These are phyloP conservation scores for Sporothrix inflata DNA, from an alignment of 2,329 filamentous ascomycete genomes.

Conservation along the genomic window DNA sequence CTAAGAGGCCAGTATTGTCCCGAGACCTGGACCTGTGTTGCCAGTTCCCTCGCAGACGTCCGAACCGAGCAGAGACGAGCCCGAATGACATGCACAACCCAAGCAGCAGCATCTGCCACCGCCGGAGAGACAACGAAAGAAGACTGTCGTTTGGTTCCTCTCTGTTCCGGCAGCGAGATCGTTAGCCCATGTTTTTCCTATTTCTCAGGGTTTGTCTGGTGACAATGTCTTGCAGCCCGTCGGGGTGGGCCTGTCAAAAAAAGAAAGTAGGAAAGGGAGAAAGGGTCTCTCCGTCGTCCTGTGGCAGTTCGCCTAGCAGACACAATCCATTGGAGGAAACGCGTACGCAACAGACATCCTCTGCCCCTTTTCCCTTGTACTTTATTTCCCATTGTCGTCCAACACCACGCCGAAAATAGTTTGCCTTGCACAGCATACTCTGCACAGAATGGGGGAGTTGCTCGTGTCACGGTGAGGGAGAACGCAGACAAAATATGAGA, in stretches of 20 bases:
- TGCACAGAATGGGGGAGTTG: neutral
- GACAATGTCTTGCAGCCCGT: neutral
- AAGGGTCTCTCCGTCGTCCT: no score
- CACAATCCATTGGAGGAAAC: slow-evolving; percentile 2
- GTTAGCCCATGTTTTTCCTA: neutral
- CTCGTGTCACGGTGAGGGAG: neutral
- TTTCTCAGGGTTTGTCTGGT: neutral
- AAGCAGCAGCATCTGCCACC: slow-evolving; percentile 3
- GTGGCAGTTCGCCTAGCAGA: slow-evolving; percentile 2
- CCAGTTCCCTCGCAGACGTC: neutral
- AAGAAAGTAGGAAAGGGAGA: neutral
- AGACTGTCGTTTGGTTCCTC: neutral
- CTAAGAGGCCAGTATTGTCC: neutral
- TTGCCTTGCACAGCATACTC: slow-evolving; percentile 11
- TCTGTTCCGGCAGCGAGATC: slow-evolving; percentile 1
- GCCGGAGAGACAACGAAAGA: neutral
- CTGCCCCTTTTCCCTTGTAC: neutral
- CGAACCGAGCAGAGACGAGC: neutral
- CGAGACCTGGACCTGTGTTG: neutral
- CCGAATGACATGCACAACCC: neutral
- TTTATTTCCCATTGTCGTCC: neutral
- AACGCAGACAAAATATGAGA: neutral
- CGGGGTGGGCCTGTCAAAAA: neutral
- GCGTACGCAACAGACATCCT: neutral
- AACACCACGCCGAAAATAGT: slow-evolving; percentile 12